Conservation (phyloP, 2,329 filamentous ascomycete genomes). For the Pseudocercospora fuligena region DNA sequence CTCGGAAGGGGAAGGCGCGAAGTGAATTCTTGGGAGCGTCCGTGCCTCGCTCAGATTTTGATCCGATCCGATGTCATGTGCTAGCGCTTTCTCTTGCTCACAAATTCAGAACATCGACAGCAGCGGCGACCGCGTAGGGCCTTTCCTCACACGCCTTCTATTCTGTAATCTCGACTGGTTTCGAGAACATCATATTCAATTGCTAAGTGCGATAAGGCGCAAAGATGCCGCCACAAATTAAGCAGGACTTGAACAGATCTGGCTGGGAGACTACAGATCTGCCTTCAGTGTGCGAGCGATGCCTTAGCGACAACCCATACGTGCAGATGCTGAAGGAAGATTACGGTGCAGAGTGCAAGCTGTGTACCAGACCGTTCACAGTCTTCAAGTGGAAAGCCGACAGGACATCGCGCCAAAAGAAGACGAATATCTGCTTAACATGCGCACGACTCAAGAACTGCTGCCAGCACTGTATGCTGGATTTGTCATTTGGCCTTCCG, state of each 20-base stretch:
- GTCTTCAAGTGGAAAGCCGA: conserved; percentile 95
- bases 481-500: conserved; percentile 91
- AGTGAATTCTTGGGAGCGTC: not conserved
- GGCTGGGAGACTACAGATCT: conserved; percentile 96
- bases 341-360: conserved; percentile 72
- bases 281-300: conserved; percentile 87
- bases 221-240: conserved; percentile 85
- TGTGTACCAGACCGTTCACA: conserved; percentile 93
- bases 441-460: conserved; percentile 98
- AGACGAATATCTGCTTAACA: conserved; percentile 93
- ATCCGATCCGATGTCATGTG: conserved; percentile 1
- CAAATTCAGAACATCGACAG: not conserved
- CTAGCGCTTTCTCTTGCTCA: not conserved
- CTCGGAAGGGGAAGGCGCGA: not conserved
- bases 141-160: not conserved
- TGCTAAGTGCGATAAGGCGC: not conserved
- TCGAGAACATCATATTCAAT: not conserved
- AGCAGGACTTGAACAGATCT: conserved; percentile 91
- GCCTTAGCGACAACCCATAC: conserved; percentile 93
- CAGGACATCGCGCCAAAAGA: conserved; percentile 87
- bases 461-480: conserved; percentile 98
- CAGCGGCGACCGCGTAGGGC: not conserved
- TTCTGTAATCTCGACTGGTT: not conserved
- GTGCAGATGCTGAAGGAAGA: conserved; percentile 99
- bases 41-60: not conserved